Percentiles rank a stretch among this genome's conserved stretches.
These are phyloP conservation scores for Serpula lacrymans DNA, from an alignment of 768 basidiomycete genomes.

Conservation along the genomic window DNA sequence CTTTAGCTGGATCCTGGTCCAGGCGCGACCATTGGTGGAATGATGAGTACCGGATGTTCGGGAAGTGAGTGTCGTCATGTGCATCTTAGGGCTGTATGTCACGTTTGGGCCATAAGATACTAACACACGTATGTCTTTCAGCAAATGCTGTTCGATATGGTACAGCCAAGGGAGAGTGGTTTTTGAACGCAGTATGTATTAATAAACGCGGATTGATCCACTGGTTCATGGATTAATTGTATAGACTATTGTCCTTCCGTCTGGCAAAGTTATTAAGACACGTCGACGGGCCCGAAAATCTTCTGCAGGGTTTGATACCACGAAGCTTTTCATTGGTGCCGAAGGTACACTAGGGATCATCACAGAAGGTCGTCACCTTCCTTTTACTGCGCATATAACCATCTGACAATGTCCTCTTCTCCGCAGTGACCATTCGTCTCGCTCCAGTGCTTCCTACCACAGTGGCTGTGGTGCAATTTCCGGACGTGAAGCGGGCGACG, in stretches of 20 bases:
- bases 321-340: slow-evolving; percentile 85
- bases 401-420: background rate
- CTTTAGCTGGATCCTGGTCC: slow-evolving; percentile 71
- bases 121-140: slow-evolving; percentile 12
- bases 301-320: slow-evolving; percentile 82
- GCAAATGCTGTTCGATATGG: slow-evolving; percentile 86
- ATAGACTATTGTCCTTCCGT: slow-evolving; percentile 86
- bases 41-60: slow-evolving; percentile 84
- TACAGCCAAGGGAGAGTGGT: slow-evolving; percentile 89
- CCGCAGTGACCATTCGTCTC: slow-evolving; percentile 70
- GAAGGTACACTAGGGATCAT: slow-evolving; percentile 83
- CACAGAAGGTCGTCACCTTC: slow-evolving; percentile 59
- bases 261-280: slow-evolving; percentile 89
- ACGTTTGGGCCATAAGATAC: slow-evolving; percentile 2
- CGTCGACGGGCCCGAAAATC: slow-evolving; percentile 76
- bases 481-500: slow-evolving; percentile 68
- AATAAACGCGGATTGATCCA: background rate
- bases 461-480: slow-evolving; percentile 81
- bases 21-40: slow-evolving; percentile 80
- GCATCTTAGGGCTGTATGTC: too few species aligned
- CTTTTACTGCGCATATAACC: background rate
- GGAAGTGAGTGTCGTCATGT: slow-evolving; percentile 56
- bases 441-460: slow-evolving; percentile 80
- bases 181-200: slow-evolving; percentile 75
- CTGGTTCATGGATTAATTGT: background rate